Percentiles rank a stretch among this genome's conserved stretches.
phyloP scores from a whole-genome alignment of 2,329 filamentous ascomycete species.

The Fusarium zealandicum region DNA sequence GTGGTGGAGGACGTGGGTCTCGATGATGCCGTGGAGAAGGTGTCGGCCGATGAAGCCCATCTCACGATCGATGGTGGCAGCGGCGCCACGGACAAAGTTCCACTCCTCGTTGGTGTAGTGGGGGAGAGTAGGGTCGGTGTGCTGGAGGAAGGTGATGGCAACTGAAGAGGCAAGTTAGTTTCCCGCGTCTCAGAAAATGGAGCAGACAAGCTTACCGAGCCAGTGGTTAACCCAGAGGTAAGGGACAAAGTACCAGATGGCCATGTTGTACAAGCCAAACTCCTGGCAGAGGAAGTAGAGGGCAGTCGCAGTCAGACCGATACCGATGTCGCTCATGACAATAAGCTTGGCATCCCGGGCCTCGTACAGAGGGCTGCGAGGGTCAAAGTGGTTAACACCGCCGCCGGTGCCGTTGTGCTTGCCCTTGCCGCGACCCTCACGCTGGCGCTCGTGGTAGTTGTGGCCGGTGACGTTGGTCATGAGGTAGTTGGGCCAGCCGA shows the following conservation, averaged over 20 bases:
- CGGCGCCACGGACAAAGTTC: constrained; percentile 93
- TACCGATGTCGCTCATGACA: constrained; percentile 83
- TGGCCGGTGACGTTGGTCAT: constrained; percentile 93
- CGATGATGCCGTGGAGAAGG: constrained; percentile 93
- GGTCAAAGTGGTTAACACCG: constrained; percentile 96
- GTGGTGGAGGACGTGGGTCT: constrained; percentile 98
- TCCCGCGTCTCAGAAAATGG: neutral
- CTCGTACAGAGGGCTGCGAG: constrained; percentile 88
- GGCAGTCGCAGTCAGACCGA: constrained; percentile 66
- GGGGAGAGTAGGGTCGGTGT: constrained; percentile 92
- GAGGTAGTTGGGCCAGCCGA: constrained; percentile 94
- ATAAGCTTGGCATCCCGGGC: constrained; percentile 89
- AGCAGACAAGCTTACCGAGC: constrained; percentile 74
- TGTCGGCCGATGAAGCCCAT: constrained; percentile 94
- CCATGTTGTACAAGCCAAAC: constrained; percentile 85
- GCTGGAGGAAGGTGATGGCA: constrained; percentile 96
- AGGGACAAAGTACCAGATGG: constrained; percentile 93
- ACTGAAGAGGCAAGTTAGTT: constrained; percentile 62
- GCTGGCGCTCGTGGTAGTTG: constrained; percentile 89
- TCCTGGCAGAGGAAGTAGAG: constrained; percentile 75
- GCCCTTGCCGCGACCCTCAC: constrained; percentile 90
- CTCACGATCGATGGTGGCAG: constrained; percentile 95
- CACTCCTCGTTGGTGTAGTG: constrained; percentile 88
- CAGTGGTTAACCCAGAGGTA: constrained; percentile 99
- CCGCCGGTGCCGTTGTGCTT: constrained; percentile 82